Evolutionary conservation across 2,329 filamentous ascomycete species (phyloP), one percentile per base, ranked within the genome.

Genomic region (Fusarium sp.): DNA sequence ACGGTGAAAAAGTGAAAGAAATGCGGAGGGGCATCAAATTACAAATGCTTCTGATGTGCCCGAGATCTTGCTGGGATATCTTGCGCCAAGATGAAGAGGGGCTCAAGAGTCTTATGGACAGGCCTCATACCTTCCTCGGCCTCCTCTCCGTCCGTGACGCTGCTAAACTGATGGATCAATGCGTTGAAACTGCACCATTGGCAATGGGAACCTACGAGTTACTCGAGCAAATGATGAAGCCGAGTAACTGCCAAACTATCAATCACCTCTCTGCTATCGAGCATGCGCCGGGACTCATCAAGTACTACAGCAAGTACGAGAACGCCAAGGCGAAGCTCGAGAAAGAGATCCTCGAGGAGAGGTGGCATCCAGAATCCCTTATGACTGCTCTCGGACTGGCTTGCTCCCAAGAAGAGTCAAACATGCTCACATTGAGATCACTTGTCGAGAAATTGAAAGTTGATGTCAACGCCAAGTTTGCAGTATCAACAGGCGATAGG

Each of bases 391-490:
- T 76, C 1, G 41, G 65, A 4, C 2, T 59, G 2, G 72, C 64
- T 4, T 76, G 74, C n/a, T 20, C n/a, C 4, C 8, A 35, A 7
- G 7, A 33, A 8, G 33, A 58, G 11, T 50, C 65, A 22, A 76
- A 75, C 33, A 33, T 75, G 35, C 56, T 62, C 3, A 72, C 60
- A 15, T 5, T 75, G 20, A 45, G 63, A 27, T 18, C 53, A 22
- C 72, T 76, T 2, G 62, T 75, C 3, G 68, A 72, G 18, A 50
- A 46, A 12, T 27, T 76, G 4, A 46, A 65, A 7, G 59, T 76
- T 1, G 65, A 76, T 7, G 46, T 75, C 14, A 74, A 76, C 35
- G 50, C 12, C 1, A 66, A 22, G 1, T 56, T 18, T 25, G 64
- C 56, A 5, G 27, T 29, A 13, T 4, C 3, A 2, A 29, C 22